Base-by-base conservation (phyloP, 208 protist species). In the Acanthamoeba triangularis region DNA sequence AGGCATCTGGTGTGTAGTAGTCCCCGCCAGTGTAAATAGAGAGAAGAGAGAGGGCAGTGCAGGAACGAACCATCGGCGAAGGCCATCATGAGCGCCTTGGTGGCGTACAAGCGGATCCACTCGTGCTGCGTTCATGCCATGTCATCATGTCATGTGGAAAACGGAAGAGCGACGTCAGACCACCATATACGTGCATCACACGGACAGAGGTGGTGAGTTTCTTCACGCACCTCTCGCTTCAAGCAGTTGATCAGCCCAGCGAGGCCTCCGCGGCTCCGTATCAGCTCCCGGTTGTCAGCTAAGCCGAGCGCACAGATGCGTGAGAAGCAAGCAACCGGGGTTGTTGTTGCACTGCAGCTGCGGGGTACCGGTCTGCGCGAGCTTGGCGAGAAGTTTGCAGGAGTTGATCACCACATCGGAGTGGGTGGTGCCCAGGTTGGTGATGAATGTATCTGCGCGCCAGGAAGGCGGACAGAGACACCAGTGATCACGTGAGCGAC, bases 351-450 rank as follows among this genome's bases (percentile, higher is more conserved):
- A n/a, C n/a, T n/a, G n/a, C n/a, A n/a, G n/a, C n/a, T 10, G 63
- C 10, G 4, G 8, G 63, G 52, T 76, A 88, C 80, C 41, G 33
- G 41, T 88, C 30, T 88, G 80, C 1, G 80, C 80, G 41, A 88
- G 80, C 52, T 88, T 88, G 80, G 80, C 41, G 30, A 88, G 44
- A 8, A 88, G 80, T 23, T 88, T 88, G 52, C 80, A 88, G 30
- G 80, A 88, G 49, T 88, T 88, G 80, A 88, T 88, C 49, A 88
- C 80, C 41, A 88, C 80, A n/a, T 88, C 80, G 30, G 80, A 88
- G 49, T 88, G 80, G 18, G 80, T 88, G 7, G 80, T 37, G 80
- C 47, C 47, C 28, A 88, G 49, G 20, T 88, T 88, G 80, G 80
- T 28, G 30, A 88, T 47, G 30, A 88, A 88, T 0, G 80, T 63